phyloP scores from a whole-genome alignment of 805 yeast species.

The Suhomyces xylopsoci region DNA sequence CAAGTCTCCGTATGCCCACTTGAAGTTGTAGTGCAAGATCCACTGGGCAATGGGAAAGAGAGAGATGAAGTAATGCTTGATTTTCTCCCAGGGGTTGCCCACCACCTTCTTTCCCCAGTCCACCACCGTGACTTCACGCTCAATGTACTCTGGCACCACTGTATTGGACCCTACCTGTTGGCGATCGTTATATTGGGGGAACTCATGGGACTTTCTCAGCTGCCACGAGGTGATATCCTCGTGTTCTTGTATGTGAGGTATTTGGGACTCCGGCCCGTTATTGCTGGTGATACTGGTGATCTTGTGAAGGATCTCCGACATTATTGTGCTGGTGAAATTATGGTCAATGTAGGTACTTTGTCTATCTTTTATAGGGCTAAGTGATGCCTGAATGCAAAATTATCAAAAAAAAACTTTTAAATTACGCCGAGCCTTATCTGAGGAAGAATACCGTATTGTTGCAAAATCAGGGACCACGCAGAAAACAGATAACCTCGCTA shows the following conservation, averaged over 20 bases:
- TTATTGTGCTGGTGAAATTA: neutral
- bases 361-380: neutral
- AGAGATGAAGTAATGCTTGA: conserved; percentile 52
- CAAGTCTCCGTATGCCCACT: conserved; percentile 79
- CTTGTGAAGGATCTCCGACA: conserved; percentile 12
- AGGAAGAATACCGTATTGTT: neutral
- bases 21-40: conserved; percentile 77
- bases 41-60: conserved; percentile 80
- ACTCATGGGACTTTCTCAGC: conserved; percentile 15
- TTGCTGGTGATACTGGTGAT: conserved; percentile 10
- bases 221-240: conserved; percentile 9
- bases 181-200: conserved; percentile 3
- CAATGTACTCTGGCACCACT: conserved; percentile 37
- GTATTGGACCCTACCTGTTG: conserved; percentile 3
- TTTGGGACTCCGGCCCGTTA: conserved; percentile 16
- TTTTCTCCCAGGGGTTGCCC: conserved; percentile 37
- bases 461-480: neutral
- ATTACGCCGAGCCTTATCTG: neutral
- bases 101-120: conserved; percentile 29
- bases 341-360: too few relatives aligned
- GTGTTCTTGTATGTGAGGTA: conserved; percentile 19
- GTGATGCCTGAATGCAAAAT: neutral
- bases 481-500: neutral
- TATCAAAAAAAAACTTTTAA: neutral
- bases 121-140: conserved; percentile 30